Percentiles rank a stretch among this genome's conserved stretches.
Evolutionary conservation across 768 basidiomycete genomes (phyloP).

Genomic region (Russula sp.): DNA sequence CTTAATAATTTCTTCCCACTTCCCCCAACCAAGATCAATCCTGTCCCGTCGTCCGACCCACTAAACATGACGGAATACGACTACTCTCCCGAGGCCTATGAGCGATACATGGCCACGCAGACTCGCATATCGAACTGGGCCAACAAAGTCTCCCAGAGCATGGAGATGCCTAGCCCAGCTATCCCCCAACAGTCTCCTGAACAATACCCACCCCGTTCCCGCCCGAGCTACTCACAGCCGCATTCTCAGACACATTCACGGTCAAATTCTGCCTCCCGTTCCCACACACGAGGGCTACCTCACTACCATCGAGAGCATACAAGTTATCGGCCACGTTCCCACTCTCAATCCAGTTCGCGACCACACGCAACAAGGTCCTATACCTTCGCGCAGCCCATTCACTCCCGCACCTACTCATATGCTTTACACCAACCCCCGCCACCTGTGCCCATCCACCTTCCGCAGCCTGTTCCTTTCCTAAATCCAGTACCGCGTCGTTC

Average conservation of each 20-base stretch:
- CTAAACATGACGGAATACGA: conserved; percentile 58
- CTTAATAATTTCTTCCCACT: not conserved
- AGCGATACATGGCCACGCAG: conserved; percentile 48
- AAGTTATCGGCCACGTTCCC: conserved; percentile 11
- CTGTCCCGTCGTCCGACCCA: not conserved
- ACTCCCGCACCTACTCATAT: conserved; percentile 29
- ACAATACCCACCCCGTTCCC: conserved; percentile 14
- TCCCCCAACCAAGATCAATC: not conserved
- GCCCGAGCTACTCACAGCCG: conserved; percentile 10
- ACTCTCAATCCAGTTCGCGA: conserved; percentile 15
- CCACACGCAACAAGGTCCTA: conserved; percentile 12
- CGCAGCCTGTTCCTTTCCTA: conserved; percentile 6
- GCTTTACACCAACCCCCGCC: conserved; percentile 12
- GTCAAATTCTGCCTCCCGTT: conserved; percentile 16
- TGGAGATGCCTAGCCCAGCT: conserved; percentile 19
- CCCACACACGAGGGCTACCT: conserved; percentile 5
- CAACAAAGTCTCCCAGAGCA: conserved; percentile 38
- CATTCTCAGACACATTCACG: conserved; percentile 21
- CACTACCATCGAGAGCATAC: conserved; percentile 1
- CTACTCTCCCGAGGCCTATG: conserved; percentile 54
- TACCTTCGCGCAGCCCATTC: conserved; percentile 9
- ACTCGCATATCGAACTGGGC: conserved; percentile 52
- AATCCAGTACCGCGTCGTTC: conserved; percentile 19
- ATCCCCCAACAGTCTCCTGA: conserved; percentile 5
- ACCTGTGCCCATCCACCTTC: conserved; percentile 16